phyloP scores from a whole-genome alignment of 106 monocot species.

The Dioscorea alata region DNA sequence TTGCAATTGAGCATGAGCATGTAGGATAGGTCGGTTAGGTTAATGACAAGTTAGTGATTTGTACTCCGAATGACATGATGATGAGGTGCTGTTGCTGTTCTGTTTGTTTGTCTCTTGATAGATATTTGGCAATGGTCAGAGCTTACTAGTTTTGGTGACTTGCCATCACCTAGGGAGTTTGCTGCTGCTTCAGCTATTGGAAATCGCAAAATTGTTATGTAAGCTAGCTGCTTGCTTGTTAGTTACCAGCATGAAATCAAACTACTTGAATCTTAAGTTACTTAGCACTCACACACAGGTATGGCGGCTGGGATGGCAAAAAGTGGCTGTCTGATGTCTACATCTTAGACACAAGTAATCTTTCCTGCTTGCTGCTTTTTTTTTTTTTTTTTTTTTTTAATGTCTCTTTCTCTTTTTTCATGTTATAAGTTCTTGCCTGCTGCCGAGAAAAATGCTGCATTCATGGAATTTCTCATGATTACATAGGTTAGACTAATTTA shows the following conservation, averaged over 20 bases:
- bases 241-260: background rate
- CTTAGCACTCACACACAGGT: conserved; percentile 40
- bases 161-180: conserved; percentile 93
- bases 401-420: background rate
- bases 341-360: conserved; percentile 89
- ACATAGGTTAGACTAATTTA: background rate
- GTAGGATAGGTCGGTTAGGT: too few species aligned
- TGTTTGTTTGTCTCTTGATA: conserved; percentile 9
- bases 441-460: background rate
- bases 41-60: too few species aligned
- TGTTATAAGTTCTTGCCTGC: background rate
- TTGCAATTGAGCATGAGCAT: too few species aligned
- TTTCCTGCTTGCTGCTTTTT: background rate
- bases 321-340: conserved; percentile 98
- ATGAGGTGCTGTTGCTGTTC: too few species aligned
- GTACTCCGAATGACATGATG: too few species aligned
- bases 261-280: background rate
- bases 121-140: conserved; percentile 99
- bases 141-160: conserved; percentile 90
- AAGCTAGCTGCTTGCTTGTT: conserved; percentile 1
- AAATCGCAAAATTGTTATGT: conserved; percentile 95
- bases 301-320: conserved; percentile 99
- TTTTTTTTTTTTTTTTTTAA: background rate
- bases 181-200: conserved; percentile 91
- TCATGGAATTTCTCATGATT: background rate